Conservation (phyloP, 1,284 basidiomycete genomes). For the Papiliotrema flavescens region DNA sequence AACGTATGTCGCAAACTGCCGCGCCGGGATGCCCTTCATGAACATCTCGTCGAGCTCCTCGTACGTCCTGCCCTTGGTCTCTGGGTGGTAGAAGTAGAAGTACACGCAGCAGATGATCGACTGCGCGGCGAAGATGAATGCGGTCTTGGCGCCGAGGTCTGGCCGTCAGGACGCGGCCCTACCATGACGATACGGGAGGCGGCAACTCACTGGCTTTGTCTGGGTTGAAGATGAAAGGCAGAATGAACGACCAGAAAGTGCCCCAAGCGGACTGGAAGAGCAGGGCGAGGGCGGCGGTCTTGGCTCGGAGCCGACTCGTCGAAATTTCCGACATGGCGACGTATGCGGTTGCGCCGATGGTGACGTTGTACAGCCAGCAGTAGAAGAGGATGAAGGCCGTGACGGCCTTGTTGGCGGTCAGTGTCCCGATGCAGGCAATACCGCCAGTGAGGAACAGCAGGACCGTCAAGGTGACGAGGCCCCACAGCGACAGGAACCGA, state of each 20-base stretch:
- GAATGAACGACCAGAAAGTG: conserved; percentile 3
- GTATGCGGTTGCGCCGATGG: conserved; percentile 6
- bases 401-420: neutral
- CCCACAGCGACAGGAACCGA: conserved; percentile 50
- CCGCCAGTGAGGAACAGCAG: conserved; percentile 7
- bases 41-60: conserved; percentile 22
- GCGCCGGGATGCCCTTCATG: conserved; percentile 9
- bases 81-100: conserved; percentile 8
- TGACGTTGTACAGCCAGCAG: conserved; percentile 7
- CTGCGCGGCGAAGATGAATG: conserved; percentile 6
- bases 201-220: neutral
- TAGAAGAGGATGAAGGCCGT: conserved; percentile 4
- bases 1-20: conserved; percentile 27
- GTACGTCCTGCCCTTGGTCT: conserved; percentile 19
- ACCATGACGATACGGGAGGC: too few relatives aligned
- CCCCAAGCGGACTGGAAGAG: conserved; percentile 1
- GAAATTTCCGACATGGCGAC: conserved; percentile 5
- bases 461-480: conserved; percentile 15
- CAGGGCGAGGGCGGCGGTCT: conserved; percentile 5
- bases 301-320: conserved; percentile 4
- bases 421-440: neutral
- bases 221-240: conserved; percentile 10
- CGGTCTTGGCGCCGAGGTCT: conserved; percentile 2
- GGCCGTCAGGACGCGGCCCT: neutral
- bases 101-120: conserved; percentile 5